Percentiles rank a stretch among this genome's conserved stretches.
Evolutionary conservation across 495 filamentous ascomycete species (phyloP).

Genomic region (Pseudevernia furfuracea): DNA sequence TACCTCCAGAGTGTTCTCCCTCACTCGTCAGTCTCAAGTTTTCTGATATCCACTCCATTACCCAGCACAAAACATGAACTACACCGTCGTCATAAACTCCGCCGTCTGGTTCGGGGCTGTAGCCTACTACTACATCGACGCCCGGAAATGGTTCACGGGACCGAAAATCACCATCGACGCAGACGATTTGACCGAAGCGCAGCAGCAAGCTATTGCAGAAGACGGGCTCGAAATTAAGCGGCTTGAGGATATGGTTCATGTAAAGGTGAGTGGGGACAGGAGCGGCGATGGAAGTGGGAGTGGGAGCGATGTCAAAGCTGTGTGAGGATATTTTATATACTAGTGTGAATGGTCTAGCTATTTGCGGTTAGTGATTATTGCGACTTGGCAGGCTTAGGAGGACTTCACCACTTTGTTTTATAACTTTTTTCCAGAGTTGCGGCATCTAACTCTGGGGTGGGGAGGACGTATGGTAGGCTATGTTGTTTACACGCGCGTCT

Average conservation of each 20-base stretch:
- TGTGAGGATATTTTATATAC: neutral
- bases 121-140: conserved; percentile 57
- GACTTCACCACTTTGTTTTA: too few species aligned
- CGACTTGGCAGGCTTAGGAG: too few species aligned
- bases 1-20: neutral
- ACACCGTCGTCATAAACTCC: conserved; percentile 57
- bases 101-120: conserved; percentile 56
- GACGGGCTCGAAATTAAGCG: conserved; percentile 19
- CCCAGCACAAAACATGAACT: conserved; percentile 52
- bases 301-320: neutral
- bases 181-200: conserved; percentile 24
- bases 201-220: conserved; percentile 22
- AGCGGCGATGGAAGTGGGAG: conserved; percentile 4
- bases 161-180: conserved; percentile 59
- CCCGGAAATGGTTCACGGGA: conserved; percentile 65
- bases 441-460: too few species aligned
- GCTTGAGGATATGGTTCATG: conserved; percentile 8
- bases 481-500: too few species aligned
- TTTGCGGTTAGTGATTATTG: too few species aligned
- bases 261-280: neutral
- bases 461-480: too few species aligned
- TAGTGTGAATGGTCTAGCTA: too few species aligned
- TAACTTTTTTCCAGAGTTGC: too few species aligned
- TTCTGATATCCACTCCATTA: neutral
- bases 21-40: neutral